Percentiles rank a stretch among this genome's conserved stretches.
phyloP scores from a whole-genome alignment of 306 rosid genomes.

The Oxytropis ochrocephala region DNA sequence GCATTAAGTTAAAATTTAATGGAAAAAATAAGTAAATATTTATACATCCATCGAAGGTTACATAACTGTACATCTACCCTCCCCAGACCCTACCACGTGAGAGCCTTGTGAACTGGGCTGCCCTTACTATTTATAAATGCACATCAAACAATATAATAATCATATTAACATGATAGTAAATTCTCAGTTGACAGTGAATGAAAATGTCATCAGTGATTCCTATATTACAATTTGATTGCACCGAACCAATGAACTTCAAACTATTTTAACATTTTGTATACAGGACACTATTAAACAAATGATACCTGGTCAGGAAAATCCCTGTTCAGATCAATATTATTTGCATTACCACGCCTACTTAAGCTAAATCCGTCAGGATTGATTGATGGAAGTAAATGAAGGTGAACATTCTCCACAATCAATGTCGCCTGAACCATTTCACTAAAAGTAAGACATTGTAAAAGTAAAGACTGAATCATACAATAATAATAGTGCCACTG shows the following conservation, averaged over 20 bases:
- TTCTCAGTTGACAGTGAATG: not conserved
- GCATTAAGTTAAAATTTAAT: not conserved
- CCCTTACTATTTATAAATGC: not conserved
- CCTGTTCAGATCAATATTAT: slow-evolving; percentile 78
- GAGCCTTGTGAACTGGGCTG: too few species aligned
- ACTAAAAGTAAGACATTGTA: slow-evolving; percentile 10
- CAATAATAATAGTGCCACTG: not conserved
- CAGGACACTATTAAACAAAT: not conserved
- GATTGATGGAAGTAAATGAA: slow-evolving; percentile 92
- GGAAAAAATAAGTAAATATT: not conserved
- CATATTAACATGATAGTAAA: not conserved
- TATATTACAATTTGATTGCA: slow-evolving; percentile 14
- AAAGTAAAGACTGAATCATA: slow-evolving; percentile 5
- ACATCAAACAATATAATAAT: not conserved
- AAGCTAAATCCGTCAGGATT: slow-evolving; percentile 92
- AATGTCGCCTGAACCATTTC: slow-evolving; percentile 55
- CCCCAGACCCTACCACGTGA: too few species aligned
- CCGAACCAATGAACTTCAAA: not conserved
- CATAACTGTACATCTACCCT: not conserved
- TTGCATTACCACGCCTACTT: slow-evolving; percentile 76
- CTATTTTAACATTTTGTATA: not conserved
- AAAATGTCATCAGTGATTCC: slow-evolving; percentile 4
- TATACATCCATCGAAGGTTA: not conserved
- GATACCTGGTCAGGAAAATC: slow-evolving; percentile 96
- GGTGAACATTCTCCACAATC: slow-evolving; percentile 82